Evolutionary conservation across 768 basidiomycete species (phyloP).

Genomic region (Podaxis sp.): DNA sequence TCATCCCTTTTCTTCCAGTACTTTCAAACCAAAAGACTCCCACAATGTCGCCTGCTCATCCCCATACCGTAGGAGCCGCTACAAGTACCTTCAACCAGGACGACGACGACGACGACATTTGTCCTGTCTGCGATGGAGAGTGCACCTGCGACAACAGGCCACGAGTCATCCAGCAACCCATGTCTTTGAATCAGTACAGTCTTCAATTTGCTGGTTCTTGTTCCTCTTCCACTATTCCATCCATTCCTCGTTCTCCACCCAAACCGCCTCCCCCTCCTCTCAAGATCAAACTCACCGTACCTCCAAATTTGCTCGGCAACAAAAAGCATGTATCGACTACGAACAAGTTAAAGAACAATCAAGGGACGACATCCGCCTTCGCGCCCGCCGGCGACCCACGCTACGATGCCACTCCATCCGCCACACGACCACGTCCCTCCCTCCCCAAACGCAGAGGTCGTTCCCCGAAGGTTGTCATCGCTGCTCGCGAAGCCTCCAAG

Average conservation of each 20-base stretch:
- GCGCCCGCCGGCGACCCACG: slow-evolving; percentile 31
- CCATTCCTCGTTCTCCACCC: slow-evolving; percentile 23
- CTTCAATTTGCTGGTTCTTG: slow-evolving; percentile 30
- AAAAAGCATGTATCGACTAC: slow-evolving; percentile 25
- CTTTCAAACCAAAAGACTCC: slow-evolving; percentile 46
- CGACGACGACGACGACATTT: slow-evolving; percentile 84
- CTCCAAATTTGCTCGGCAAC: slow-evolving; percentile 45
- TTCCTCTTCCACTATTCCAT: slow-evolving; percentile 31
- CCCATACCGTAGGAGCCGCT: slow-evolving; percentile 56
- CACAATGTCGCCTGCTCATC: slow-evolving; percentile 65
- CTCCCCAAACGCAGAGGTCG: slow-evolving; percentile 50
- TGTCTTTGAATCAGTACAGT: slow-evolving; percentile 34
- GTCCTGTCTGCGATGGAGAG: slow-evolving; percentile 87
- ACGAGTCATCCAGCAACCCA: slow-evolving; percentile 17
- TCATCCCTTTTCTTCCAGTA: slow-evolving; percentile 20
- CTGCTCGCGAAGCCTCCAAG: slow-evolving; percentile 27
- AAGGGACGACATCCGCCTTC: slow-evolving; percentile 36
- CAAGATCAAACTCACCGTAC: slow-evolving; percentile 73
- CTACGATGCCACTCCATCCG: slow-evolving; percentile 14
- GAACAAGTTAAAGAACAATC: slow-evolving; percentile 23
- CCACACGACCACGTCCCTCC: slow-evolving; percentile 14
- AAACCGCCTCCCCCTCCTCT: slow-evolving; percentile 34
- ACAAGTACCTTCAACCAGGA: slow-evolving; percentile 39
- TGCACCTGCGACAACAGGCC: slow-evolving; percentile 69
- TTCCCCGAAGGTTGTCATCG: slow-evolving; percentile 43